phyloP scores from a whole-genome alignment of 2,329 filamentous ascomycete species.

The Beauveria pseudobassiana region DNA sequence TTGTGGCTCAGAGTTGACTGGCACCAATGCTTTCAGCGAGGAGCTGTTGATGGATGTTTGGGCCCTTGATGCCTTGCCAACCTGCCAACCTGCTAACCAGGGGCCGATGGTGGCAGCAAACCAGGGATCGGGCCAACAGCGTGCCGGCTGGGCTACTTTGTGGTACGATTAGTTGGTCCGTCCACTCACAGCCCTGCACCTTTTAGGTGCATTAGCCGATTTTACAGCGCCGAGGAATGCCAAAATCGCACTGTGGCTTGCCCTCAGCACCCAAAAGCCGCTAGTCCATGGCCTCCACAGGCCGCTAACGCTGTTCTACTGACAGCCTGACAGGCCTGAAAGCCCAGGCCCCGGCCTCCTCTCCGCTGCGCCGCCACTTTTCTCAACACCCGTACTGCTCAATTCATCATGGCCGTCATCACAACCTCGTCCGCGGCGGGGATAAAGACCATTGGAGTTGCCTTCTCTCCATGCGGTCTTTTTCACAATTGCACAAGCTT shows the following conservation, averaged over 20 bases:
- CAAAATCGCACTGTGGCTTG: too few species aligned
- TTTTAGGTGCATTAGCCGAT: too few species aligned
- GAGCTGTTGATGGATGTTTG: too few species aligned
- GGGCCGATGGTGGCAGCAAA: not conserved
- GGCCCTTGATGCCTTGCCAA: too few species aligned
- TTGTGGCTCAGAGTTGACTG: too few species aligned
- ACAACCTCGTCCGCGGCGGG: not conserved
- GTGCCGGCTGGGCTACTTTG: not conserved
- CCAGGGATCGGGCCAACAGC: not conserved
- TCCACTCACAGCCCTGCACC: too few species aligned
- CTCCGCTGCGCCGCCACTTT: not conserved
- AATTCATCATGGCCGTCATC: constrained; percentile 7
- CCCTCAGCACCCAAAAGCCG: too few species aligned
- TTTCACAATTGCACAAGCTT: not conserved
- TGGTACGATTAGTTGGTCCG: too few species aligned
- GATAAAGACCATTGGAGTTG: constrained; percentile 1
- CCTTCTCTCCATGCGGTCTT: not conserved
- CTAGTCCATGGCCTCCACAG: too few species aligned
- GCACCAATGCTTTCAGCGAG: too few species aligned
- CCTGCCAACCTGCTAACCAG: too few species aligned
- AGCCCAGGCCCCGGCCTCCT: not conserved
- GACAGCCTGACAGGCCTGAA: not conserved
- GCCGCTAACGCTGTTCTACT: not conserved
- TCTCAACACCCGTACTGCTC: not conserved
- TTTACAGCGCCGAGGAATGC: too few species aligned